These are phyloP conservation scores for Albugo laibachii DNA, from an alignment of 352 stramenopile genomes.

Conservation along the genomic window DNA sequence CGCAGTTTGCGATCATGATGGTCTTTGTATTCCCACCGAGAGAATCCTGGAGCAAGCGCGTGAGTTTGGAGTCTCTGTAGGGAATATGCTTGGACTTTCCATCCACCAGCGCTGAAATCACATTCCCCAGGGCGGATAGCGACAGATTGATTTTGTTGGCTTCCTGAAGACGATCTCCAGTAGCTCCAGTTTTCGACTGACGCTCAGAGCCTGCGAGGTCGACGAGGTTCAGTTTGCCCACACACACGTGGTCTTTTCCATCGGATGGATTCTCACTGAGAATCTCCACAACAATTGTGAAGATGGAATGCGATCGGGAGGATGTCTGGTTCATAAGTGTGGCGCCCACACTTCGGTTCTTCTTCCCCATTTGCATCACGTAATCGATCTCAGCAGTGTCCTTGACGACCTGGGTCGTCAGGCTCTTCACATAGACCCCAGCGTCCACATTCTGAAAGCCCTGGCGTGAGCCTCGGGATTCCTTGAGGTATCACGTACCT, in stretches of 20 bases:
- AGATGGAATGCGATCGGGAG: constrained; percentile 95
- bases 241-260: constrained; percentile 84
- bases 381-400: constrained; percentile 80
- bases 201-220: constrained; percentile 56
- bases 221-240: constrained; percentile 93
- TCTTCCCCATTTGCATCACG: constrained; percentile 87
- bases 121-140: constrained; percentile 86
- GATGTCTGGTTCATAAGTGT: constrained; percentile 97
- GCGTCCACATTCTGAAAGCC: constrained; percentile 45
- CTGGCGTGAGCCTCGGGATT: background rate
- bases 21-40: constrained; percentile 96
- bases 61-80: constrained; percentile 95
- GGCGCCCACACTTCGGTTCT: constrained; percentile 85
- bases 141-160: constrained; percentile 67
- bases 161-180: constrained; percentile 46
- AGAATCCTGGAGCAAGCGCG: constrained; percentile 90
- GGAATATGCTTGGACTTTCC: constrained; percentile 77
- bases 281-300: constrained; percentile 91
- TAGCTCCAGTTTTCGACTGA: constrained; percentile 53
- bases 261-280: constrained; percentile 39
- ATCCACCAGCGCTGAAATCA: constrained; percentile 34
- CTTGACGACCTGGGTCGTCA: constrained; percentile 78
- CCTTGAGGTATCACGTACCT: constrained; percentile 11
- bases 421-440: constrained; percentile 80
- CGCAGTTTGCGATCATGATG: constrained; percentile 95